Evolutionary conservation across 2,329 filamentous ascomycete species (phyloP).

Genomic region (Colletotrichum godetiae): DNA sequence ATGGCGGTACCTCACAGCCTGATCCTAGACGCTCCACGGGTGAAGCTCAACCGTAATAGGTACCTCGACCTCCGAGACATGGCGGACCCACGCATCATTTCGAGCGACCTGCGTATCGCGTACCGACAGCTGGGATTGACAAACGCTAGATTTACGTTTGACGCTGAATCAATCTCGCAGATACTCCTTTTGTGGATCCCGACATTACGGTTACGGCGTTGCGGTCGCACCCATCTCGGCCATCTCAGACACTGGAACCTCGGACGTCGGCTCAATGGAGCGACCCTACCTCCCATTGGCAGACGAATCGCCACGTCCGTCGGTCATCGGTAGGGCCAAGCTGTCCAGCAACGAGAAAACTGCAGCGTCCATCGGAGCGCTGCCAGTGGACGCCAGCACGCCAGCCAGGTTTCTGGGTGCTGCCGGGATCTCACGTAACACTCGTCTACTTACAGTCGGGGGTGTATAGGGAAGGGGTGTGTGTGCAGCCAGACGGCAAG

Average conservation of each 20-base stretch:
- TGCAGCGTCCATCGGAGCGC: not conserved
- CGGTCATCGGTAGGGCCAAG: not conserved
- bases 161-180: conserved; percentile 34
- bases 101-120: conserved; percentile 7
- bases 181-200: conserved; percentile 27
- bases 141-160: conserved; percentile 32
- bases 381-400: not conserved
- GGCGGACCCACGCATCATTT: conserved; percentile 16
- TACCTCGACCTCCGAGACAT: not conserved
- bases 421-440: conserved; percentile 34
- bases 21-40: not conserved
- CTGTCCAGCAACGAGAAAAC: not conserved
- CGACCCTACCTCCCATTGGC: conserved; percentile 8
- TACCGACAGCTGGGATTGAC: conserved; percentile 28
- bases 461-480: conserved; percentile 3
- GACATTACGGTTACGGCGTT: conserved; percentile 6
- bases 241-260: conserved; percentile 25
- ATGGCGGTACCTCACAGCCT: not conserved
- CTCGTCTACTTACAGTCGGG: conserved; percentile 30
- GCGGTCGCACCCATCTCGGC: conserved; percentile 24
- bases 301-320: not conserved
- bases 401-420: conserved; percentile 31
- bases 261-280: conserved; percentile 32
- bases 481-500: conserved; percentile 18
- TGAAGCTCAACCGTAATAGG: not conserved